Percentiles rank a stretch among this genome's conserved stretches.
Evolutionary conservation across 1,139 yeast species (phyloP).

Genomic region (Tardiomyces depauwii): DNA sequence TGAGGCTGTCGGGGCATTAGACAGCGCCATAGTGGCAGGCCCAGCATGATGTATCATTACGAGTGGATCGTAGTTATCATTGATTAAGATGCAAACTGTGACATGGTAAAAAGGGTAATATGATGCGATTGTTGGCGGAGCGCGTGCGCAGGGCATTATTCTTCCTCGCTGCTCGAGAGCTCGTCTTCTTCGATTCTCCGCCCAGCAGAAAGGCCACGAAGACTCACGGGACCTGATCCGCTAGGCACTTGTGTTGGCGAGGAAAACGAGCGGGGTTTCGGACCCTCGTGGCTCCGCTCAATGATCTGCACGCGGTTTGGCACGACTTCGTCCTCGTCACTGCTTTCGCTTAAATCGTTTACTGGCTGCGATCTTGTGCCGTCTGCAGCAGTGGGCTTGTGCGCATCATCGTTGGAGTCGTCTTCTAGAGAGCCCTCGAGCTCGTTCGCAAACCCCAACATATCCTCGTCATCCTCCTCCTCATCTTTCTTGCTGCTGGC

Average conservation of each 20-base stretch:
- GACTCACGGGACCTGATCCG: slow-evolving; percentile 12
- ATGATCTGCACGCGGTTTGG: not conserved
- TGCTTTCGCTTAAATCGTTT: slow-evolving; percentile 8
- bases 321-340: slow-evolving; percentile 10
- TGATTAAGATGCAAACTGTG: too few species aligned
- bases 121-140: too few species aligned
- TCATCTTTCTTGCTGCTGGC: not conserved
- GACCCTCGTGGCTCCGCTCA: not conserved
- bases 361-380: not conserved
- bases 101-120: too few species aligned
- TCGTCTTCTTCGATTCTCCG: slow-evolving; percentile 16
- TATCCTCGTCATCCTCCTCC: not conserved
- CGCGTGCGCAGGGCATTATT: too few species aligned
- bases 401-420: slow-evolving; percentile 6
- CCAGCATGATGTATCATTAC: too few species aligned
- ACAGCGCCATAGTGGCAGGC: not conserved
- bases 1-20: not conserved
- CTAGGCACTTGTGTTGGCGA: not conserved
- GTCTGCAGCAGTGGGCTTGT: slow-evolving; percentile 1
- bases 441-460: not conserved
- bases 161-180: slow-evolving; percentile 18
- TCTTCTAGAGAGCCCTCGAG: slow-evolving; percentile 15
- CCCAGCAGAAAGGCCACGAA: slow-evolving; percentile 14
- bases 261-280: not conserved
- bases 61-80: too few species aligned